Evolutionary conservation across 495 filamentous ascomycete genomes (phyloP).

Genomic region (Cercophora samala): DNA sequence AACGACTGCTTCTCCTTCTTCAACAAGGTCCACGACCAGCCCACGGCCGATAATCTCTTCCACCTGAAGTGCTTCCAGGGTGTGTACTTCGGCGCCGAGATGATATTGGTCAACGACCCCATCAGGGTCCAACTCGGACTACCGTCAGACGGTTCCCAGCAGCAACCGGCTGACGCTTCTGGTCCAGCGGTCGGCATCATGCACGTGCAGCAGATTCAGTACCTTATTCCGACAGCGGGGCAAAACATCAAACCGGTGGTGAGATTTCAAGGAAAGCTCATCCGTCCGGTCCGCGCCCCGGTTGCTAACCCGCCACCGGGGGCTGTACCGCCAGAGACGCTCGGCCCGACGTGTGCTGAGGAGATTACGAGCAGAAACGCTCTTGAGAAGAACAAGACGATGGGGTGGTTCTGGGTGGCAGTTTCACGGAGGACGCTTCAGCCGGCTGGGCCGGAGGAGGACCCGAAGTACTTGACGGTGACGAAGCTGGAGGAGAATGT

Average conservation of each 20-base stretch:
- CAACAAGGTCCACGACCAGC: slow-evolving; percentile 26
- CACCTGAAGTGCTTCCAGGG: slow-evolving; percentile 25
- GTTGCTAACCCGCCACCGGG: slow-evolving; percentile 14
- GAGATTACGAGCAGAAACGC: slow-evolving; percentile 36
- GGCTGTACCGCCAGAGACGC: slow-evolving; percentile 15
- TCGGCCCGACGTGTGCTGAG: slow-evolving; percentile 35
- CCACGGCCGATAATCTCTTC: slow-evolving; percentile 16
- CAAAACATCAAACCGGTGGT: slow-evolving; percentile 20
- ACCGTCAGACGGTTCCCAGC: slow-evolving; percentile 6
- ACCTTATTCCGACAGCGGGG: slow-evolving; percentile 15
- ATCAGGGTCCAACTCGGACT: slow-evolving; percentile 31
- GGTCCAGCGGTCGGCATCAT: slow-evolving; percentile 31
- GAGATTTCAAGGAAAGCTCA: slow-evolving; percentile 31
- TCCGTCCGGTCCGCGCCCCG: slow-evolving; percentile 23
- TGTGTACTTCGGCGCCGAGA: slow-evolving; percentile 46
- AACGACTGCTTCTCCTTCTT: slow-evolving; percentile 46
- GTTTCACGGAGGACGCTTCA: slow-evolving; percentile 16
- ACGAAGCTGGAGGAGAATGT: slow-evolving; percentile 27
- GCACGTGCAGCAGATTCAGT: slow-evolving; percentile 30
- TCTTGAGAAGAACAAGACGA: slow-evolving; percentile 27
- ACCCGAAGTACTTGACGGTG: neutral
- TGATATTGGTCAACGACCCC: slow-evolving; percentile 39
- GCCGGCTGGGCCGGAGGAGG: slow-evolving; percentile 10
- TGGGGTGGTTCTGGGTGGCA: slow-evolving; percentile 34
- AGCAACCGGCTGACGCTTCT: slow-evolving; percentile 11